Conservation (phyloP, 2,329 filamentous ascomycete species). For the Aspergillus transmontanensis region DNA sequence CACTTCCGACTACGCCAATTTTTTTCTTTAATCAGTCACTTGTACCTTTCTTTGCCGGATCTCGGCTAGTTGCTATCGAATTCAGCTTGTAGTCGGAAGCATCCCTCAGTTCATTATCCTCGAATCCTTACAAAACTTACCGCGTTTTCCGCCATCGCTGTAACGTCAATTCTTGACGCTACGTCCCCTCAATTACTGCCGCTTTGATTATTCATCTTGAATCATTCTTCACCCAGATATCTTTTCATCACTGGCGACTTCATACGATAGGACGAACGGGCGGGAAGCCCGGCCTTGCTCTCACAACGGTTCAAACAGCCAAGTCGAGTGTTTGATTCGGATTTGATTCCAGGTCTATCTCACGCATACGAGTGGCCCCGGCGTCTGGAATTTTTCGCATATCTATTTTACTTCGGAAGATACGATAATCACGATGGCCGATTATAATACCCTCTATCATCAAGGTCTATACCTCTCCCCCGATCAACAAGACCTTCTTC, state of each 20-base stretch:
- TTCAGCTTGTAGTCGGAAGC: background rate
- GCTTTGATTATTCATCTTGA: background rate
- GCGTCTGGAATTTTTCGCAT: background rate
- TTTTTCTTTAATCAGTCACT: background rate
- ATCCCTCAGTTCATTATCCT: background rate
- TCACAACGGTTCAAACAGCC: slow-evolving; percentile 2
- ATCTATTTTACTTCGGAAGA: background rate
- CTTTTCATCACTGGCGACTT: slow-evolving; percentile 4
- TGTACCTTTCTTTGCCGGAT: background rate
- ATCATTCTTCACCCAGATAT: background rate
- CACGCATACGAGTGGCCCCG: background rate
- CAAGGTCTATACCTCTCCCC: slow-evolving; percentile 71
- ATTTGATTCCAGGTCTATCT: background rate
- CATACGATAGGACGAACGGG: slow-evolving; percentile 31
- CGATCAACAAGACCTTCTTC: slow-evolving; percentile 74
- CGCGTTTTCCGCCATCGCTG: background rate
- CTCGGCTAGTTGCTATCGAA: background rate
- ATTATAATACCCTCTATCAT: slow-evolving; percentile 44
- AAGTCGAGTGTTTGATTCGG: background rate
- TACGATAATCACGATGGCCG: slow-evolving; percentile 33
- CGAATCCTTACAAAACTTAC: too few relatives aligned
- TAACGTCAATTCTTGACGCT: background rate
- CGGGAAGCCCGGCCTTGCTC: slow-evolving; percentile 35
- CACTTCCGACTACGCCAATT: background rate
- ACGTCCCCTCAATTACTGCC: background rate